A percentile compares a stretch with the other conserved stretches of the same genome.
These are phyloP conservation scores for Hemisphaericaspora xylofermentans DNA, from an alignment of 1,139 yeast genomes.

Conservation along the genomic window DNA sequence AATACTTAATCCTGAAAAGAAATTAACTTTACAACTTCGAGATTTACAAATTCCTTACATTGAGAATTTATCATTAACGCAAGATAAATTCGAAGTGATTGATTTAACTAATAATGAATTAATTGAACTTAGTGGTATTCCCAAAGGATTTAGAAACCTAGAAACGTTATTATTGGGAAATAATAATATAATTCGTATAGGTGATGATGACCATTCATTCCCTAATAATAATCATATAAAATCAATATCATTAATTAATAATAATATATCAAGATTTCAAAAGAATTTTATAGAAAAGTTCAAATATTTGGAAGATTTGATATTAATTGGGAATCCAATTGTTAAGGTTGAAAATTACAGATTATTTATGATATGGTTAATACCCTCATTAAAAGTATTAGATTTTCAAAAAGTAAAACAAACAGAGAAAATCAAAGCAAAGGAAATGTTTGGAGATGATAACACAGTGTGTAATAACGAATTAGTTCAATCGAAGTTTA, in stretches of 20 bases:
- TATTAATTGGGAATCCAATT: conserved; percentile 64
- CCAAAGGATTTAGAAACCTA: conserved; percentile 39
- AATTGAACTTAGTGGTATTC: conserved; percentile 52
- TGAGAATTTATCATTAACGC: conserved; percentile 36
- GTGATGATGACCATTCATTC: conserved; percentile 15
- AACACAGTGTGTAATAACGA: conserved; percentile 12
- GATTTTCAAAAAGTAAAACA: conserved; percentile 66
- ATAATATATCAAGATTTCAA: conserved; percentile 34
- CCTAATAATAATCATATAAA: conserved; percentile 31
- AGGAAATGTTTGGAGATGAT: conserved; percentile 43
- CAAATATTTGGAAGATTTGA: conserved; percentile 43
- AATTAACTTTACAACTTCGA: conserved; percentile 37
- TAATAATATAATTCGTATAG: conserved; percentile 45
- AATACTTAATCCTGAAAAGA: conserved; percentile 37
- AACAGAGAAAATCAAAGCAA: conserved; percentile 49
- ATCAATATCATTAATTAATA: conserved; percentile 53
- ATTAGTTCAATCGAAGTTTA: conserved; percentile 15
- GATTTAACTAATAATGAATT: conserved; percentile 72
- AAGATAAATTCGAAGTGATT: conserved; percentile 47
- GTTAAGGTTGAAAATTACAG: conserved; percentile 57
- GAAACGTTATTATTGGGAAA: conserved; percentile 55
- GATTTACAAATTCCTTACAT: conserved; percentile 32
- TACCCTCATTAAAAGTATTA: conserved; percentile 62
- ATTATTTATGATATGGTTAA: conserved; percentile 53
- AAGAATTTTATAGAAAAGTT: conserved; percentile 37